Evolutionary conservation across 495 filamentous ascomycete genomes (phyloP).

Genomic region (Daldinia loculata): DNA sequence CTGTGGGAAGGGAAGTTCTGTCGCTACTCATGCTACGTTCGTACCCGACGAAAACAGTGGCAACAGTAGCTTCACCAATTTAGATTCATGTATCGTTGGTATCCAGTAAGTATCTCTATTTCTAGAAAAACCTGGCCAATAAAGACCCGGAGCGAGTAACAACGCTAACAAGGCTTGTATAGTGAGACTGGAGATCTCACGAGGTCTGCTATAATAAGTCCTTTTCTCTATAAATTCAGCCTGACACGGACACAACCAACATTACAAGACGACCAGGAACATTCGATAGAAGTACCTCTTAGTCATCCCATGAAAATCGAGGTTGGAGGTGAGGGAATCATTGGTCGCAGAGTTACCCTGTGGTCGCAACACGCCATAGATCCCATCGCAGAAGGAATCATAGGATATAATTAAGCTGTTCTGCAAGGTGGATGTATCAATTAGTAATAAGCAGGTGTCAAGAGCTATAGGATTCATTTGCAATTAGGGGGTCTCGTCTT

Average conservation of each 20-base stretch:
- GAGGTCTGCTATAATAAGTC: constrained; percentile 44
- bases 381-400: constrained; percentile 56
- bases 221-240: constrained; percentile 48
- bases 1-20: constrained; percentile 25
- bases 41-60: constrained; percentile 22
- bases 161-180: constrained; percentile 5
- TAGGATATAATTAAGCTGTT: constrained; percentile 52
- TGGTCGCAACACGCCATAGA: constrained; percentile 35
- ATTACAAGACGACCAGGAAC: neutral
- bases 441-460: neutral
- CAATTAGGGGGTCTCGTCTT: neutral
- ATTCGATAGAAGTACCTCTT: constrained; percentile 45
- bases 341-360: constrained; percentile 57
- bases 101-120: constrained; percentile 44
- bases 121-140: neutral
- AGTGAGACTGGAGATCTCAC: constrained; percentile 53
- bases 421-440: neutral
- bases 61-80: neutral
- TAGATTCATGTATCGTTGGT: constrained; percentile 37
- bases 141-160: neutral
- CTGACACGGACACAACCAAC: constrained; percentile 9
- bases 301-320: constrained; percentile 48
- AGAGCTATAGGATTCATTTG: neutral
- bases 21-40: constrained; percentile 41
- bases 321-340: constrained; percentile 56